phyloP scores from a whole-genome alignment of 371 early-diverging fungal genomes.

The Vairimorpha necatrix region DNA sequence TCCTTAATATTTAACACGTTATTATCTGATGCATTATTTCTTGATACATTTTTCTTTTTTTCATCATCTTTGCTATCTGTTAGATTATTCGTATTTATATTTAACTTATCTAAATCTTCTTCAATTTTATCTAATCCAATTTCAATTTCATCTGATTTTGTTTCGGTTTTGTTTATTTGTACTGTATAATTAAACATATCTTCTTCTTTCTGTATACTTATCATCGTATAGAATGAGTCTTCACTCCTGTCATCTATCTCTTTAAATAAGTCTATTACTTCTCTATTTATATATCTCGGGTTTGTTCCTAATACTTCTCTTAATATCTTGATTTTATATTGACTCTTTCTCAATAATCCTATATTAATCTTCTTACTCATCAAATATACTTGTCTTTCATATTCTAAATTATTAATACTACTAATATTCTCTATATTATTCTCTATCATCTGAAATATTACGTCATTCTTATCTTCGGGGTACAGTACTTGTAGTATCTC shows the following conservation, averaged over 20 bases:
- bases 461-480: too few relatives aligned
- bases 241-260: conserved; percentile 2
- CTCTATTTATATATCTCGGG: conserved; percentile 10
- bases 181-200: conserved; percentile 37
- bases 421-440: neutral
- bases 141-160: conserved; percentile 11
- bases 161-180: neutral
- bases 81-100: neutral
- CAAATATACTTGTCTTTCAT: neutral
- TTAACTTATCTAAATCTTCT: neutral
- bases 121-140: neutral
- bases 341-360: neutral
- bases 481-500: neutral
- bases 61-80: neutral
- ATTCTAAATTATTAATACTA: neutral
- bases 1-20: neutral
- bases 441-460: neutral
- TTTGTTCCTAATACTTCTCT: neutral
- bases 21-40: neutral
- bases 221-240: conserved; percentile 18
- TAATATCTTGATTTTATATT: conserved; percentile 1
- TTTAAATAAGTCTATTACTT: conserved; percentile 20
- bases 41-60: neutral
- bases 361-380: neutral
- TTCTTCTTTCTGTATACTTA: conserved; percentile 25